phyloP scores from a whole-genome alignment of 2,329 filamentous ascomycete species.

The Ciborinia camelliae region DNA sequence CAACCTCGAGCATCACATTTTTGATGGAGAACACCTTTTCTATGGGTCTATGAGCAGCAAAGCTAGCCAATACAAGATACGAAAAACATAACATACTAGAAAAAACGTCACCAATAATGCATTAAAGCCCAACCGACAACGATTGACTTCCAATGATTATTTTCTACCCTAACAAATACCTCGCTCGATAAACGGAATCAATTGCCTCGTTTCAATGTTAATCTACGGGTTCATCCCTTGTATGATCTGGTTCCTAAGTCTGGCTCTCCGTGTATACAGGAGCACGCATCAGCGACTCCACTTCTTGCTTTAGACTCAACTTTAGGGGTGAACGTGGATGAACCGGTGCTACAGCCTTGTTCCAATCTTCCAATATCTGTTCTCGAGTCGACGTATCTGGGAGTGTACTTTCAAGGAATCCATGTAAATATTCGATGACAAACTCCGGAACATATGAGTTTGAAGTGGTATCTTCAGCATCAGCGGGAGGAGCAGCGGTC shows the following conservation, averaged over 20 bases:
- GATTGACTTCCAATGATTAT: no score
- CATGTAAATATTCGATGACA: background rate
- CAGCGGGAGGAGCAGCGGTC: background rate
- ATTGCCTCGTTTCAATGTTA: background rate
- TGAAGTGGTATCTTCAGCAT: background rate
- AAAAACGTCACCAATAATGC: background rate
- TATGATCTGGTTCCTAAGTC: no score
- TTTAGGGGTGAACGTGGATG: background rate
- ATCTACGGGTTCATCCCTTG: background rate
- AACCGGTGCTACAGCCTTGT: background rate
- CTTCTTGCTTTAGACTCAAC: background rate
- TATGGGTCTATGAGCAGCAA: background rate
- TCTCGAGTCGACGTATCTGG: background rate
- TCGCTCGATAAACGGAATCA: background rate
- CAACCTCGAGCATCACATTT: background rate
- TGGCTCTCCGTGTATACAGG: background rate
- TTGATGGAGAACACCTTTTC: background rate
- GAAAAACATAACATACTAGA: background rate
- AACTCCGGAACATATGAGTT: background rate
- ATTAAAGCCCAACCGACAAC: no score
- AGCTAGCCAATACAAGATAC: background rate
- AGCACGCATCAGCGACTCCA: constrained; percentile 9
- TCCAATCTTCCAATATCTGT: background rate
- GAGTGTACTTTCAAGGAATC: background rate
- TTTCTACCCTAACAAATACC: background rate